These are phyloP conservation scores for Lignosus rhinocerotis DNA, from an alignment of 1,284 basidiomycete species.

Conservation along the genomic window DNA sequence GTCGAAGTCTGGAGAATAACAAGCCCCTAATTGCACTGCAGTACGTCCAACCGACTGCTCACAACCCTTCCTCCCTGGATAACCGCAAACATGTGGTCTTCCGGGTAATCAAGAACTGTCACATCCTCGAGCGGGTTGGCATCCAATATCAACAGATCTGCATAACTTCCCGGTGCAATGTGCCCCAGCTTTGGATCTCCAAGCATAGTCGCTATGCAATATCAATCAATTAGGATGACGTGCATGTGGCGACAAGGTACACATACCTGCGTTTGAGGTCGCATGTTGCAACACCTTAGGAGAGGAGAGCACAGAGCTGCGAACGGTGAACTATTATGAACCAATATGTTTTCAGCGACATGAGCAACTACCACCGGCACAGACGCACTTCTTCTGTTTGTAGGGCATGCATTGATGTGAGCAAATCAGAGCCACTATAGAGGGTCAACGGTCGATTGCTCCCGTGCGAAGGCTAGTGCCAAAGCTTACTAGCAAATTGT, in stretches of 20 bases:
- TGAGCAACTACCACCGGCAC: too few relatives aligned
- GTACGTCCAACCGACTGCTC: conserved; percentile 29
- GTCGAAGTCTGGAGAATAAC: not conserved
- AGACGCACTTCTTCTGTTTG: conserved; percentile 40
- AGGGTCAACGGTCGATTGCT: not conserved
- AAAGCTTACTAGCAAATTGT: conserved; percentile 37
- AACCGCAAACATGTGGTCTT: conserved; percentile 38
- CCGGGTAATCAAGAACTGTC: conserved; percentile 42
- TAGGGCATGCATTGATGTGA: conserved; percentile 41
- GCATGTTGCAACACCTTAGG: conserved; percentile 43
- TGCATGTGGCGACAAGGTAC: not conserved
- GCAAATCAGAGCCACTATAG: conserved; percentile 41
- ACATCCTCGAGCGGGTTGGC: conserved; percentile 48
- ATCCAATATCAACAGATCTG: conserved; percentile 45
- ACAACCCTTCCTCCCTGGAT: conserved; percentile 40
- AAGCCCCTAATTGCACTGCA: not conserved
- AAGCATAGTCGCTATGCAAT: conserved; percentile 33
- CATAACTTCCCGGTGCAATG: conserved; percentile 32
- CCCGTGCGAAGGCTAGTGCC: not conserved
- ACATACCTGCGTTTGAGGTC: conserved; percentile 43
- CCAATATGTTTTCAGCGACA: conserved; percentile 1
- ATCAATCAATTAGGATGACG: too few relatives aligned
- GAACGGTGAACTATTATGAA: conserved; percentile 43
- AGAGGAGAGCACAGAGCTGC: conserved; percentile 39
- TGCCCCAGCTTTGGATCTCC: conserved; percentile 36